Evolutionary conservation across 306 rosid species (phyloP), one percentile per base, ranked within the genome.

Genomic region (Datisca glomerata): DNA sequence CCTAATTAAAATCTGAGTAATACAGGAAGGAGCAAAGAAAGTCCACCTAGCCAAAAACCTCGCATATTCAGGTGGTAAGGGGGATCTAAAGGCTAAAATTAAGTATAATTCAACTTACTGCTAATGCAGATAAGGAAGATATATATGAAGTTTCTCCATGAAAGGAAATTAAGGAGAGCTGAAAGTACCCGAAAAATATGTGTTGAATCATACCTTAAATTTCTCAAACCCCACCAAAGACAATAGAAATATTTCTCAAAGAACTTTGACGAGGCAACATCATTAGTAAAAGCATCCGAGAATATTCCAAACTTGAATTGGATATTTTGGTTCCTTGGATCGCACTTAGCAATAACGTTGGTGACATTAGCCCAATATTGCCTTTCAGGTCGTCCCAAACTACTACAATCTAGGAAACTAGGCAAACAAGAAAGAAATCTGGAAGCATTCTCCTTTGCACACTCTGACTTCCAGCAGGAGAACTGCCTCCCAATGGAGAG

Each of bases 221-320:
- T 83, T 70, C 80, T 65, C 38, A 89, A 58, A 22, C 87, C 87
- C 87, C 87, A 78, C 87, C 87, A 74, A 35, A 78, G 77, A 58
- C 87, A 67, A 55, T 76, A 83, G 36, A 79, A 64, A 49, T 67
- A 89, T 74, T 85, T 83, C 44, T 68, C 73, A 36, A 57, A 31
- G 38, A 87, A 83, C 5, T 9, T 54, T 3, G 87, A 41, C 47
- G 59, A 47, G 60, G 74, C 78, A 45, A 83, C 97, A 3, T 68
- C 89, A 39, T 67, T 67, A 4, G 47, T 37, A 53, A 82, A 76
- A 44, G 93, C 94, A 61, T 65, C 89, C 10, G 78, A 73, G 50
- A 82, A 83, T 68, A 87, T 79, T 25, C 97, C 97, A 42, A 79
- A 83, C 56, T 59, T 67, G 45, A 76, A 80, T n/a, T 56, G 60